A percentile compares a stretch with the other conserved stretches of the same genome.
Evolutionary conservation across 305 asterid genomes (phyloP).

Genomic region (Fraxinus dipetala): DNA sequence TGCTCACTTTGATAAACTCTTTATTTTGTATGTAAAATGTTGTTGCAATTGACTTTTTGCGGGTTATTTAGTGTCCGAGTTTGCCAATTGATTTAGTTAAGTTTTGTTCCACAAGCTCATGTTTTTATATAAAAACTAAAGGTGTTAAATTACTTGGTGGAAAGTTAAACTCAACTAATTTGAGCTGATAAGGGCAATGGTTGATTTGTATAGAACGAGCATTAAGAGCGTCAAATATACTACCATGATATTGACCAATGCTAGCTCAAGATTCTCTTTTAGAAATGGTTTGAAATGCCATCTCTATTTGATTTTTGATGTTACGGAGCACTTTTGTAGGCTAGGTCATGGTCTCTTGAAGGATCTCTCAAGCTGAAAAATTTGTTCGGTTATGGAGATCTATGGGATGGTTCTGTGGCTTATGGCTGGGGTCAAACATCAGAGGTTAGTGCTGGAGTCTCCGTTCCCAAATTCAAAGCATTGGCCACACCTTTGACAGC

Average conservation of each 20-base stretch:
- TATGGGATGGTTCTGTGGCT: slow-evolving; percentile 86
- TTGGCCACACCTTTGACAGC: slow-evolving; percentile 64
- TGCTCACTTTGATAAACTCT: background rate
- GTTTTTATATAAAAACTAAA: background rate
- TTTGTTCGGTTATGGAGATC: slow-evolving; percentile 87
- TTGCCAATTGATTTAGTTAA: background rate
- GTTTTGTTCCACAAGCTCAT: background rate
- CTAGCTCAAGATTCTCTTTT: background rate
- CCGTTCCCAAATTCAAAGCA: slow-evolving; percentile 69
- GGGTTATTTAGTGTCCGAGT: background rate
- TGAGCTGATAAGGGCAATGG: background rate
- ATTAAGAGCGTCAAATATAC: background rate
- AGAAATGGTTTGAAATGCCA: background rate
- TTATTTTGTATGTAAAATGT: background rate
- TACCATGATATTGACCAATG: background rate
- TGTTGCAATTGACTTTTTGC: background rate
- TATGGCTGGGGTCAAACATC: slow-evolving; percentile 85
- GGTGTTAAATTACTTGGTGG: background rate
- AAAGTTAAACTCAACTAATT: background rate
- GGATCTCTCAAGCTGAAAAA: slow-evolving; percentile 73
- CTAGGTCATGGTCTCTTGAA: slow-evolving; percentile 82
- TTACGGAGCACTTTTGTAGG: slow-evolving; percentile 49
- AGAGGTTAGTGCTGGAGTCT: slow-evolving; percentile 76
- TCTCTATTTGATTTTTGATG: slow-evolving; percentile 25
- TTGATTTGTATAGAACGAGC: background rate